Evolutionary conservation across 176 grass and related monocot species (phyloP).

Genomic region (Triticum turgidum): DNA sequence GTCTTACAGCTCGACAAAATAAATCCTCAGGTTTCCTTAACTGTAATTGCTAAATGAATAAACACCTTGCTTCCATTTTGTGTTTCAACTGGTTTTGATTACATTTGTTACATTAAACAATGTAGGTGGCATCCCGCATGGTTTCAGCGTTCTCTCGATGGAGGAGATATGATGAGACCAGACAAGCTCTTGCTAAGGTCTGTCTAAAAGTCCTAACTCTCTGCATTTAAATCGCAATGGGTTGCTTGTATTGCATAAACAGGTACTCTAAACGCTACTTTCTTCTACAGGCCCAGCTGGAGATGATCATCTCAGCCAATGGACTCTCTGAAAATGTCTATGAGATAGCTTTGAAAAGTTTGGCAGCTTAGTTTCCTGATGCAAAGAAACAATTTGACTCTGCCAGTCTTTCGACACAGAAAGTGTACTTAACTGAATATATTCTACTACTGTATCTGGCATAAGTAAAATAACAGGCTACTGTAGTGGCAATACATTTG

Average conservation of each 20-base stretch:
- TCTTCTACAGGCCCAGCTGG: conserved; percentile 72
- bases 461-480: background rate
- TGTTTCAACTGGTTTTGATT: background rate
- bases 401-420: background rate
- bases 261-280: background rate
- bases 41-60: background rate
- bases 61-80: background rate
- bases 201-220: background rate
- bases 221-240: background rate
- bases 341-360: conserved; percentile 89
- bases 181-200: conserved; percentile 90
- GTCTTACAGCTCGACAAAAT: conserved; percentile 96
- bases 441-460: background rate
- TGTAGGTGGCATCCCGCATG: conserved; percentile 91
- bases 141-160: conserved; percentile 91
- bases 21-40: conserved; percentile 79
- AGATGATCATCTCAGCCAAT: conserved; percentile 87
- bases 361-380: conserved; percentile 54
- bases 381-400: background rate
- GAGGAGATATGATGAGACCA: conserved; percentile 74
- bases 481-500: background rate
- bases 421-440: conserved; percentile 15
- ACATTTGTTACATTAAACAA: conserved; percentile 9
- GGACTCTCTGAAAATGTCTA: conserved; percentile 96
- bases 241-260: background rate